These are phyloP conservation scores for Stellera chamaejasme DNA, from an alignment of 345 rosid genomes.

Conservation along the genomic window DNA sequence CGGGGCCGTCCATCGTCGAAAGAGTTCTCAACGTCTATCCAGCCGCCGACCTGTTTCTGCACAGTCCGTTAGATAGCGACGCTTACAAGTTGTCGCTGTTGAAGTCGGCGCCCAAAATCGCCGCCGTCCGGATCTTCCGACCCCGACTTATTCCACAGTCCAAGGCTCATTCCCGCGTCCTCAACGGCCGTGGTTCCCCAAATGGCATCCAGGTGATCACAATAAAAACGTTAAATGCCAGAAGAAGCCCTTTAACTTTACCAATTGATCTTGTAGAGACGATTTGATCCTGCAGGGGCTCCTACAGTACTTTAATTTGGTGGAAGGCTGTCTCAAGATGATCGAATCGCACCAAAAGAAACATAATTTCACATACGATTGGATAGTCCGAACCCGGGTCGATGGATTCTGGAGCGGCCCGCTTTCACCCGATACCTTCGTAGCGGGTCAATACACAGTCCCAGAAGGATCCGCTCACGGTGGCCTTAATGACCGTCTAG, in stretches of 20 bases:
- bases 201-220: conserved; percentile 33
- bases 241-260: too few relatives aligned
- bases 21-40: conserved; percentile 49
- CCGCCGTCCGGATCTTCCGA: conserved; percentile 54
- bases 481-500: conserved; percentile 83
- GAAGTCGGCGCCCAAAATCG: conserved; percentile 48
- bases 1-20: conserved; percentile 74
- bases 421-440: conserved; percentile 39
- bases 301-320: conserved; percentile 65
- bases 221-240: too few relatives aligned
- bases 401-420: conserved; percentile 77
- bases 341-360: conserved; percentile 39
- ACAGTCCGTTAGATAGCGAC: conserved; percentile 53
- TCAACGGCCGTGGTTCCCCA: conserved; percentile 57
- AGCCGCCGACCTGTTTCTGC: conserved; percentile 62
- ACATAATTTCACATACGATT: conserved; percentile 54
- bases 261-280: too few relatives aligned
- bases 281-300: conserved; percentile 41
- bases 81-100: conserved; percentile 55
- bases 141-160: conserved; percentile 42
- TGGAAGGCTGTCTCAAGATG: conserved; percentile 65
- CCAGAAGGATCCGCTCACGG: conserved; percentile 73
- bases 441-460: conserved; percentile 49
- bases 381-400: conserved; percentile 86
- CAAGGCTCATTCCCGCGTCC: conserved; percentile 46